These are phyloP conservation scores for Alternaria conjuncta DNA, from an alignment of 2,329 filamentous ascomycete species.

Conservation along the genomic window DNA sequence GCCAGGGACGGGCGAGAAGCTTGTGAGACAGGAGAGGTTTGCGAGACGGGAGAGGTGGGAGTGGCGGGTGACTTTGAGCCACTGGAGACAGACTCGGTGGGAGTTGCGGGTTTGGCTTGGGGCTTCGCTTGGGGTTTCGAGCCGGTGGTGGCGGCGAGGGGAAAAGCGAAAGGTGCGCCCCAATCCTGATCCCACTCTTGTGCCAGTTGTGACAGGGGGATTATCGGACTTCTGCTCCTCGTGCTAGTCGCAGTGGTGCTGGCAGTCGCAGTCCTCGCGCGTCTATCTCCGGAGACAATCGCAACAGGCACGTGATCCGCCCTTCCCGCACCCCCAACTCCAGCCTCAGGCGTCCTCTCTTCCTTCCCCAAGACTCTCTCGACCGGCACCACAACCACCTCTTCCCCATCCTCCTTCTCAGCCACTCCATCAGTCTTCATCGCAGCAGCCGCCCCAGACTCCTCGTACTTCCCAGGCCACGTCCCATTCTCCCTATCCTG, in stretches of 20 bases:
- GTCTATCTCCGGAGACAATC: not conserved
- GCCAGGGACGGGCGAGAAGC: not conserved
- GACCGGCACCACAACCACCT: not conserved
- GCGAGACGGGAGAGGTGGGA: not conserved
- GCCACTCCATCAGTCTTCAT: not conserved
- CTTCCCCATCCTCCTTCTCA: not conserved
- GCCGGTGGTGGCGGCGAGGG: not conserved
- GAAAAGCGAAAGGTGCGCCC: not conserved
- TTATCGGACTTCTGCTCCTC: not conserved
- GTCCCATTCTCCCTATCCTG: not conserved
- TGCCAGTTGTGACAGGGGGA: not conserved
- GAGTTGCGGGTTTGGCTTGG: not conserved
- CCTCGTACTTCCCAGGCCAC: not conserved
- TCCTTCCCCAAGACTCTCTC: not conserved
- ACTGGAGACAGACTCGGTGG: not conserved
- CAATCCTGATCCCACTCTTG: not conserved
- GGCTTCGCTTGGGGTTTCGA: not conserved
- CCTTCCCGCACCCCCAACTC: not conserved
- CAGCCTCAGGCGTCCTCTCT: not conserved
- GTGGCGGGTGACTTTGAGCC: not conserved
- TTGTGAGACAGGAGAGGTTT: not conserved
- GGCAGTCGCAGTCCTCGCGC: not conserved
- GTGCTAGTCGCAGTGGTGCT: not conserved
- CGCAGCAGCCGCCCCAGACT: not conserved
- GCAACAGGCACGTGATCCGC: not conserved